These are phyloP conservation scores for Trypanosoma avium DNA, from an alignment of 208 protist genomes.

Conservation along the genomic window DNA sequence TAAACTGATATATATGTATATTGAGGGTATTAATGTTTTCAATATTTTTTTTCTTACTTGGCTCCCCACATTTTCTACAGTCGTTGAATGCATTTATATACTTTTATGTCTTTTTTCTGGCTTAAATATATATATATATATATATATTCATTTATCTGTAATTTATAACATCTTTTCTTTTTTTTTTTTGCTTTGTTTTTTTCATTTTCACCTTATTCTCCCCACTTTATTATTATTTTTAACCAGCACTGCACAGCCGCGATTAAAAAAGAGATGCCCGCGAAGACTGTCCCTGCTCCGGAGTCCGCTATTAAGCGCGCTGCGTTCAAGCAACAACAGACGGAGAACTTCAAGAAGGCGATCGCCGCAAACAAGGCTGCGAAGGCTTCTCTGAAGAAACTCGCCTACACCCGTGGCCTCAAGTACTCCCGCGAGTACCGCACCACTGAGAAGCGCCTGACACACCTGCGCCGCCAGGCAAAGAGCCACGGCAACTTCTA, in stretches of 20 bases:
- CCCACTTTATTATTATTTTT: slow-evolving; percentile 14
- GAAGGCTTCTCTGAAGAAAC: slow-evolving; percentile 70
- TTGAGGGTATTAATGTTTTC: background rate
- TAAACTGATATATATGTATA: no score
- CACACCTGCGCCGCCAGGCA: slow-evolving; percentile 90
- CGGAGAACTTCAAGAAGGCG: slow-evolving; percentile 88
- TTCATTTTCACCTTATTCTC: slow-evolving; percentile 31
- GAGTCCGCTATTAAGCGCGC: slow-evolving; percentile 90
- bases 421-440: slow-evolving; percentile 97
- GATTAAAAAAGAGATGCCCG: slow-evolving; percentile 48
- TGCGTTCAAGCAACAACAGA: slow-evolving; percentile 90
- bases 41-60: background rate
- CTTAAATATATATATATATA: slow-evolving; percentile 27
- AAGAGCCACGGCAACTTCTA: slow-evolving; percentile 95
- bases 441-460: slow-evolving; percentile 80
- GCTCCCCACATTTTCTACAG: background rate
- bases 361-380: slow-evolving; percentile 68
- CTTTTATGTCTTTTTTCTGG: slow-evolving; percentile 12
- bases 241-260: slow-evolving; percentile 1
- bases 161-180: slow-evolving; percentile 25
- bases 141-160: slow-evolving; percentile 11
- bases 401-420: slow-evolving; percentile 66
- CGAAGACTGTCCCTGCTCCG: slow-evolving; percentile 72
- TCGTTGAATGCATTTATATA: slow-evolving; percentile 3
- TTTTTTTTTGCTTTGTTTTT: slow-evolving; percentile 34